Base-by-base conservation (phyloP, 2,329 filamentous ascomycete species). In the Volutella citrinella region DNA sequence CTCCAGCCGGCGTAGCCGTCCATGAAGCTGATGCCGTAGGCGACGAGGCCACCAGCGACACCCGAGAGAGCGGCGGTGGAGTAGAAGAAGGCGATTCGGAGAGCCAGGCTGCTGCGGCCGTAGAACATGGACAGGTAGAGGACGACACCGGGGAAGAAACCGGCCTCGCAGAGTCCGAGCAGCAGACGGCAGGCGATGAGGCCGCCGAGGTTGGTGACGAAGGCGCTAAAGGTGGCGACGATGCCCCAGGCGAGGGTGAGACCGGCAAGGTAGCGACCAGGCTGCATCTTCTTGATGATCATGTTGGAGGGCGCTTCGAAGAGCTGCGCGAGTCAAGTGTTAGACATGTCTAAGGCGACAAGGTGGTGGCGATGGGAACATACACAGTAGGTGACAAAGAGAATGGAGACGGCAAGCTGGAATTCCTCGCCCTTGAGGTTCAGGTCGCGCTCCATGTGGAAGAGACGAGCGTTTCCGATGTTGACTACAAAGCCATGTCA, bases 11-110 rank as follows among this genome's bases (percentile, higher is more conserved):
- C 60, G 9, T 73, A 52, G 1, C 78, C 78, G 36, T 82, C 71
- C 68, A 84, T 78, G 48, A 74, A 74, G 1, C 76, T 76, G 39
- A 84, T 80, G 0, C 66, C 79, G 34, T 80, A 83, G 0, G 80
- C 81, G 1, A 85, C 65, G 0, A 85, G 65, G 1, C 81, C 81
- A 15, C 80, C 80, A 31, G 69, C 80, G 2, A 79, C 78, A 6
- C 81, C 81, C 0, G 80, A 76, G 2, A 82, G 57, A 0, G 80
- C 78, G 3, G 78, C 71, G 4, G 67, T 69, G 9, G 74, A 69
- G 51, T 82, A 83, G 3, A 84, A 66, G 43, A 81, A 82, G 7
- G 76, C 76, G 3, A 82, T 74, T 2, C 80, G 72, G 5, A 82
- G 59, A 0, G 76, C 78, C 6, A 82, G 65, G 46, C 82, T 76